phyloP scores from a whole-genome alignment of 495 filamentous ascomycete genomes.

The Aspergillus kassunensis region DNA sequence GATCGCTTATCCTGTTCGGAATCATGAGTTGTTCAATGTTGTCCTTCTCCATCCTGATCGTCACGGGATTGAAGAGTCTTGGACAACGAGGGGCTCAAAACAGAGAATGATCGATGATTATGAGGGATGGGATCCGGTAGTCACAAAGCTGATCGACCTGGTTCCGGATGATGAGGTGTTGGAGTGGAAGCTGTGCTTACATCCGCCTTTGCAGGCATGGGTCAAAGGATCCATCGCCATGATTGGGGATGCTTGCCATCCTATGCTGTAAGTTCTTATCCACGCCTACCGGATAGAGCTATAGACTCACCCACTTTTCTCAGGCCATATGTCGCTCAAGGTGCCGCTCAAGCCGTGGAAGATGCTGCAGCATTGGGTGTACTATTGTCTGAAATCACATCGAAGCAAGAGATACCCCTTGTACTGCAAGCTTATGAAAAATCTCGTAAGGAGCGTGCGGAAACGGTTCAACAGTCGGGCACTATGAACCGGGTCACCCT shows the following conservation, averaged over 20 bases:
- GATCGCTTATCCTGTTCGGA: constrained; percentile 41
- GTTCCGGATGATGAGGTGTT: constrained; percentile 50
- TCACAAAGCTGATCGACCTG: constrained; percentile 35
- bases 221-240: constrained; percentile 54
- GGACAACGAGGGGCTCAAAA: constrained; percentile 42
- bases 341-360: constrained; percentile 51
- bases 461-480: constrained; percentile 48
- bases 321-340: constrained; percentile 47
- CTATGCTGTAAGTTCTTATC: constrained; percentile 47
- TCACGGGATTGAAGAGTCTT: constrained; percentile 37
- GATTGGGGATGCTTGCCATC: constrained; percentile 67
- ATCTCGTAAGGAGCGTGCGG: constrained; percentile 48
- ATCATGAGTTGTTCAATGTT: constrained; percentile 42
- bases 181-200: constrained; percentile 64
- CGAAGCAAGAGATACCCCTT: constrained; percentile 33
- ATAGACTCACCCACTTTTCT: neutral
- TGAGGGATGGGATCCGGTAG: constrained; percentile 32
- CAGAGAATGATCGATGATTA: constrained; percentile 40
- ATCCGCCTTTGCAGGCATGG: constrained; percentile 54
- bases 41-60: constrained; percentile 40
- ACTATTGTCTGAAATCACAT: constrained; percentile 39
- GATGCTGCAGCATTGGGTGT: constrained; percentile 52
- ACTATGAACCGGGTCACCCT: constrained; percentile 47
- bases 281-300: neutral
- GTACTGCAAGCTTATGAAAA: constrained; percentile 46